Evolutionary conservation across 129 eudicot species (phyloP).

Genomic region (Centrapalus pauciflorus): DNA sequence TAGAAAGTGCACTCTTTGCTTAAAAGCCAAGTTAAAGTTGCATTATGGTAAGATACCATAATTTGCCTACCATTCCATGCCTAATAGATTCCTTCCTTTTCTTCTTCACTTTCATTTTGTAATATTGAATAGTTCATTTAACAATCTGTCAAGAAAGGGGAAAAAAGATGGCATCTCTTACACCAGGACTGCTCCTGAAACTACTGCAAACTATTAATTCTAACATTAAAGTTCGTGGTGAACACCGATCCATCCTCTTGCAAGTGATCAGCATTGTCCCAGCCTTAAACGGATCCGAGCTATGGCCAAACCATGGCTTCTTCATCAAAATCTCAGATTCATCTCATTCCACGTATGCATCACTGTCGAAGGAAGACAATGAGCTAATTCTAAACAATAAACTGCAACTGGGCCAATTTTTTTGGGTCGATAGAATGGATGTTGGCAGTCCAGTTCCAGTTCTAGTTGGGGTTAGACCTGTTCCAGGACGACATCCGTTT

Average conservation of each 20-base stretch:
- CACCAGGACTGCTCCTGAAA: constrained; percentile 74
- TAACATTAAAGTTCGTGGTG: constrained; percentile 74
- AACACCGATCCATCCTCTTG: constrained; percentile 70
- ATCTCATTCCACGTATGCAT: constrained; percentile 81
- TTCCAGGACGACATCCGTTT: constrained; percentile 85
- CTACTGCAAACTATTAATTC: constrained; percentile 77
- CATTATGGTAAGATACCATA: constrained; percentile 21
- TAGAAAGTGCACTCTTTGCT: constrained; percentile 44
- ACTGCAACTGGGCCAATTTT: constrained; percentile 82
- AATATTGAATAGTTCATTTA: constrained; percentile 1
- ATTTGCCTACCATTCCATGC: constrained; percentile 6
- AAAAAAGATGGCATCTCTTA: constrained; percentile 65
- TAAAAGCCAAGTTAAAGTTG: constrained; percentile 55
- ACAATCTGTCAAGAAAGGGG: constrained; percentile 6
- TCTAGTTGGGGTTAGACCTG: constrained; percentile 72
- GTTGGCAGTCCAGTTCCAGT: constrained; percentile 74
- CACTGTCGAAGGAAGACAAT: constrained; percentile 63
- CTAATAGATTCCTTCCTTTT: constrained; percentile 6
- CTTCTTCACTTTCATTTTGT: constrained; percentile 11
- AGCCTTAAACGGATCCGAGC: constrained; percentile 66
- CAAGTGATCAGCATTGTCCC: constrained; percentile 98
- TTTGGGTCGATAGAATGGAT: constrained; percentile 77
- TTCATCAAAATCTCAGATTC: constrained; percentile 93
- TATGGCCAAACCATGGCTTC: constrained; percentile 96
- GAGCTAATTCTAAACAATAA: constrained; percentile 81